phyloP scores from a whole-genome alignment of 768 basidiomycete genomes.

The Phaffia tasmanica region DNA sequence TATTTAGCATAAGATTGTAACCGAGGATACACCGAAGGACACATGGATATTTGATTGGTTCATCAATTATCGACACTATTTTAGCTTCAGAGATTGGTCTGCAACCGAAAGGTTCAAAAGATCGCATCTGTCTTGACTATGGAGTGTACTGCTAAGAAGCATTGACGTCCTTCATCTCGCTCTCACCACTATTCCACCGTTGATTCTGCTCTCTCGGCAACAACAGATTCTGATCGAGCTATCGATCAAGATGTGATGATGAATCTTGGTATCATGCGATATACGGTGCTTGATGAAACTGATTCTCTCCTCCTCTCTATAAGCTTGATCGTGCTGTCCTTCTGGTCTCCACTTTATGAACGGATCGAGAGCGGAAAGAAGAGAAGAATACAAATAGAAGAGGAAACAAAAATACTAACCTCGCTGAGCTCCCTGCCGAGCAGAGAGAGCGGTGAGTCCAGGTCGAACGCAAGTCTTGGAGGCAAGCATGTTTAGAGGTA shows the following conservation, averaged over 20 bases:
- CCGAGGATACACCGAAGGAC: no score
- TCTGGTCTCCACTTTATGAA: neutral
- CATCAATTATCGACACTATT: neutral
- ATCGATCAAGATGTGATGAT: no score
- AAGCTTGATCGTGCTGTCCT: neutral
- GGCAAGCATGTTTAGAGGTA: conserved; percentile 2
- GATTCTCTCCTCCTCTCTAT: neutral
- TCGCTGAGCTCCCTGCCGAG: neutral
- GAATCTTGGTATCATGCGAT: no score
- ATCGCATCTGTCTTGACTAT: neutral
- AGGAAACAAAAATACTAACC: no score
- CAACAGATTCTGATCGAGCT: no score
- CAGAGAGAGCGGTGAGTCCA: conserved; percentile 3
- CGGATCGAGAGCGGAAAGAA: neutral
- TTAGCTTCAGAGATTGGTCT: neutral
- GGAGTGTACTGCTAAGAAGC: neutral
- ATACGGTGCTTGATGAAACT: neutral
- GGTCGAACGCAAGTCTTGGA: conserved; percentile 1
- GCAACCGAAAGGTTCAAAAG: neutral
- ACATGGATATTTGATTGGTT: no score
- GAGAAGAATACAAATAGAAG: neutral
- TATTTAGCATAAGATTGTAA: no score
- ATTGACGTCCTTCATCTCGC: no score
- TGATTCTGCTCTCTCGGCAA: no score
- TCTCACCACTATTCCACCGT: no score